Percentiles rank a stretch among this genome's conserved stretches.
phyloP scores from a whole-genome alignment of 345 rosid species.

The Psidium guajava region DNA sequence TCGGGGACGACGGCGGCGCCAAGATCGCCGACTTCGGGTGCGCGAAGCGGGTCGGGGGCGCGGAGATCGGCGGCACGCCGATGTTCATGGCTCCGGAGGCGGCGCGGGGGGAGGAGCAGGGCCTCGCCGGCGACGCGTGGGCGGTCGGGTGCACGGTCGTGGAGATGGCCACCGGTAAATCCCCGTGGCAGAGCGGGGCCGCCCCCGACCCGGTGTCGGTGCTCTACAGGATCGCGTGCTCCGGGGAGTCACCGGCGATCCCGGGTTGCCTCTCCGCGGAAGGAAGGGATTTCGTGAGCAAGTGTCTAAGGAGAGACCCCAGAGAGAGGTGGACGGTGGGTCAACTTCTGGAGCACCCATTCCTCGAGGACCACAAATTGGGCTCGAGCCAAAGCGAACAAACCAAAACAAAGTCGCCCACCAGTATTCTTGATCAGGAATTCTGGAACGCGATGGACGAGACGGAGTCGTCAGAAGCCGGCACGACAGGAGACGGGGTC shows the following conservation, averaged over 20 bases:
- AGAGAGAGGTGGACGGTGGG: conserved; percentile 25
- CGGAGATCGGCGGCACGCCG: conserved; percentile 44
- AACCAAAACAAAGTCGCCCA: conserved; percentile 42
- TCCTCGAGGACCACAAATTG: conserved; percentile 11
- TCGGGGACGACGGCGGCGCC: conserved; percentile 36
- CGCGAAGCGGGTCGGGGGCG: conserved; percentile 26
- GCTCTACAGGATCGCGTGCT: conserved; percentile 23
- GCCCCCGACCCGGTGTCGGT: conserved; percentile 12
- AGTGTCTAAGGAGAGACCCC: conserved; percentile 32
- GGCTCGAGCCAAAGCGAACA: conserved; percentile 12
- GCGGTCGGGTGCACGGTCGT: conserved; percentile 67
- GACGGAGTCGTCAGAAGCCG: conserved; percentile 19
- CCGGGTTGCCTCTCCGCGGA: conserved; percentile 15
- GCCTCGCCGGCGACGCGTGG: conserved; percentile 54
- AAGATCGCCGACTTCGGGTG: conserved; percentile 76
- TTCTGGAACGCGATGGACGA: conserved; percentile 53
- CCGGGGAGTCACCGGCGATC: conserved; percentile 19
- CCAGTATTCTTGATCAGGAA: conserved; percentile 58
- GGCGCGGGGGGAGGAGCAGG: conserved; percentile 76
- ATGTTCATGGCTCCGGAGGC: conserved; percentile 81
- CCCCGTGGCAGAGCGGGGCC: conserved; percentile 12
- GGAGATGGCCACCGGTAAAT: conserved; percentile 63
- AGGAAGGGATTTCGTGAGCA: conserved; percentile 29
- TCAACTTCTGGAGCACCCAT: conserved; percentile 27
- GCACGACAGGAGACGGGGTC: neutral